Percentiles rank a stretch among this genome's conserved stretches.
These are phyloP conservation scores for Nakaseomyces delphensis DNA, from an alignment of 1,139 yeast species.

Conservation along the genomic window DNA sequence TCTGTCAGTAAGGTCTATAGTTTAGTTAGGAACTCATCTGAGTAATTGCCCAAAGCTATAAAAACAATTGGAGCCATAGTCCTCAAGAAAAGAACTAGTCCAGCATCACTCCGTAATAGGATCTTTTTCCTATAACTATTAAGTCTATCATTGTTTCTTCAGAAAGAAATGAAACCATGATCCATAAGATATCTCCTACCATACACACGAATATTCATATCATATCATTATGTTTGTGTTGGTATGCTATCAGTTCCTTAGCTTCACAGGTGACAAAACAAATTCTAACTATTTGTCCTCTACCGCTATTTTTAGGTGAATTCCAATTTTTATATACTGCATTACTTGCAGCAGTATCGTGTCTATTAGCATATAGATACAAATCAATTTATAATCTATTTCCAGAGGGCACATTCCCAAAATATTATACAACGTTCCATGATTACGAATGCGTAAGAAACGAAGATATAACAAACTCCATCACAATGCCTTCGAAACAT, in stretches of 20 bases:
- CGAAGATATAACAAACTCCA: constrained; percentile 11
- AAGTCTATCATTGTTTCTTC: too few species aligned
- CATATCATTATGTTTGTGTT: constrained; percentile 50
- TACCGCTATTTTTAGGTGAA: constrained; percentile 81
- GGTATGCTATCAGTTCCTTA: constrained; percentile 77
- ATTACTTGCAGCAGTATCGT: constrained; percentile 28
- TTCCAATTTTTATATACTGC: constrained; percentile 73
- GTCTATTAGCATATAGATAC: constrained; percentile 22
- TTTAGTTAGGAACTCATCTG: too few species aligned
- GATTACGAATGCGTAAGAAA: constrained; percentile 14
- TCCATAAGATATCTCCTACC: background rate
- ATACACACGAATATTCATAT: constrained; percentile 26
- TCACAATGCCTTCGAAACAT: constrained; percentile 34
- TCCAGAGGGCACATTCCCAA: constrained; percentile 52
- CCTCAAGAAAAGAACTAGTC: too few species aligned
- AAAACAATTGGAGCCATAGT: too few species aligned
- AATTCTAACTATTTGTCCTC: constrained; percentile 60
- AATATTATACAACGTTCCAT: constrained; percentile 12
- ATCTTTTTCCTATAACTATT: too few species aligned
- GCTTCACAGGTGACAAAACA: constrained; percentile 78
- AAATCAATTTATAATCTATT: constrained; percentile 30
- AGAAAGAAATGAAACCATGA: constrained; percentile 2
- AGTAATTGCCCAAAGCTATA: too few species aligned
- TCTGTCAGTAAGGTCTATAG: too few species aligned
- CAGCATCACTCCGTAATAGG: too few species aligned